A percentile compares a stretch with the other conserved stretches of the same genome.
These are phyloP conservation scores for Calonectria hawksworthii DNA, from an alignment of 2,329 filamentous ascomycete species.

Conservation along the genomic window DNA sequence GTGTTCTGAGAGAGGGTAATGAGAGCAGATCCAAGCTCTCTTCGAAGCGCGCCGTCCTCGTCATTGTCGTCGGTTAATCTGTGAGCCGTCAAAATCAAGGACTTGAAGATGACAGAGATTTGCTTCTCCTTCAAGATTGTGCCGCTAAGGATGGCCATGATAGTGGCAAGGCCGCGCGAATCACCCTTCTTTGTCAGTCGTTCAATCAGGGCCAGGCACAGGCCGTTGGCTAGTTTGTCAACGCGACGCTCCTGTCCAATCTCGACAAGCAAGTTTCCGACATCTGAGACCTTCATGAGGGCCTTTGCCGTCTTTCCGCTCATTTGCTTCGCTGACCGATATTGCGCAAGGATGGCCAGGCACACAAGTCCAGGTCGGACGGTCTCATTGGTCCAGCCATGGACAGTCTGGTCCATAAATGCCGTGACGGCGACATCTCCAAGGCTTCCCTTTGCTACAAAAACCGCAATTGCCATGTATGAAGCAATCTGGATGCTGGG, in stretches of 20 bases:
- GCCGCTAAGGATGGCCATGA: constrained; percentile 73
- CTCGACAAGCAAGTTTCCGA: constrained; percentile 71
- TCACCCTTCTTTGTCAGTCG: constrained; percentile 73
- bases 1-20: constrained; percentile 74
- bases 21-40: constrained; percentile 75
- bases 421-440: constrained; percentile 85
- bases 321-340: constrained; percentile 78
- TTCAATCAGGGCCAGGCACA: constrained; percentile 76
- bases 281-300: constrained; percentile 73
- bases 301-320: constrained; percentile 79
- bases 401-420: constrained; percentile 89
- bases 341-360: constrained; percentile 84
- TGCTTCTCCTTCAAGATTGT: constrained; percentile 74
- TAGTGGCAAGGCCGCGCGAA: constrained; percentile 67
- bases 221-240: constrained; percentile 79
- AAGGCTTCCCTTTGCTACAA: constrained; percentile 86
- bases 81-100: constrained; percentile 72
- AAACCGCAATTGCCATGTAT: constrained; percentile 90
- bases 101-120: constrained; percentile 74
- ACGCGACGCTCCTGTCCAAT: constrained; percentile 76
- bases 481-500: constrained; percentile 87
- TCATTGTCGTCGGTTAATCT: constrained; percentile 69
- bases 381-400: constrained; percentile 82
- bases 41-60: constrained; percentile 68
- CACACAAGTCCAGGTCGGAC: constrained; percentile 82